Base-by-base conservation (phyloP, 2,329 filamentous ascomycete species). In the Raffaelea deltoideospora region DNA sequence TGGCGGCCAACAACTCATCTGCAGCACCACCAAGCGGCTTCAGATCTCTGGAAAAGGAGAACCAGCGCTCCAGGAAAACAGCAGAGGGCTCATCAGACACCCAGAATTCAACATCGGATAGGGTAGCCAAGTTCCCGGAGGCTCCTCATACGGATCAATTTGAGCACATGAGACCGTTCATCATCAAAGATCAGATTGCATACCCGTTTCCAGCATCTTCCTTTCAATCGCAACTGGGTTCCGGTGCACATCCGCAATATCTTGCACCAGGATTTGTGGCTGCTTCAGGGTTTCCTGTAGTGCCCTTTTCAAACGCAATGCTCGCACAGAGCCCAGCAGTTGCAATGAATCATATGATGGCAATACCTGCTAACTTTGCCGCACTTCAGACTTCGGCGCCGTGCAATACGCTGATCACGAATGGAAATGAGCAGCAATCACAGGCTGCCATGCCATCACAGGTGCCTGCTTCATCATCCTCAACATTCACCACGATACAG, bases 91-190 rank as follows among this genome's bases (percentile, higher is more conserved):
- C n/a, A n/a, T n/a, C n/a, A n/a, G n/a, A n/a, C n/a, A n/a, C n/a
- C n/a, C n/a, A n/a, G n/a, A n/a, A n/a, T n/a, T n/a, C n/a, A n/a
- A n/a, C n/a, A n/a, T n/a, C n/a, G n/a, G n/a, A n/a, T n/a, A n/a
- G n/a, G n/a, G n/a, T n/a, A n/a, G n/a, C n/a, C n/a, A n/a, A n/a
- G n/a, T n/a, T n/a, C n/a, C n/a, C n/a, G n/a, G n/a, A n/a, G n/a
- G n/a, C n/a, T n/a, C n/a, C n/a, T n/a, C n/a, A n/a, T n/a, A n/a
- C n/a, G n/a, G n/a, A n/a, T n/a, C n/a, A n/a, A n/a, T n/a, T n/a
- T 37, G 66, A 71, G 35, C 56, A 53, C 20, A 57, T 47, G 23
- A 59, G 60, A 26, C 61, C 65, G 1, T 65, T 62, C 44, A 53
- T 57, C 39, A 54, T 63, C 38, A 53, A 53, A 23, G 49, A 52